Base-by-base conservation (phyloP, 306 rosid species). In the Medicago ruthenica region DNA sequence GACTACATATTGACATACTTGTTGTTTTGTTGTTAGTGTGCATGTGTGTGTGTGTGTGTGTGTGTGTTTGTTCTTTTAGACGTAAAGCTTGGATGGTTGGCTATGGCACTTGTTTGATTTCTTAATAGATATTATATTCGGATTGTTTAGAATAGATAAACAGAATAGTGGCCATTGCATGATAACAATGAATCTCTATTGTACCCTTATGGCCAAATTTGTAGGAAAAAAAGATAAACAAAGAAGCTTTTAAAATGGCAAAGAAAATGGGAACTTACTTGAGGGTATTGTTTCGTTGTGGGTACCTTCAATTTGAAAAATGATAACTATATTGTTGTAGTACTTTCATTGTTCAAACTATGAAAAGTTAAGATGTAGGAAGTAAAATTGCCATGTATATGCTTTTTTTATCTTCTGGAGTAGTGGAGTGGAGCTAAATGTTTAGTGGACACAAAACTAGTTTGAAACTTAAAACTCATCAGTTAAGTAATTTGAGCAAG, bases 51-150 rank as follows among this genome's bases (percentile, higher is more conserved):
- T 27, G 31, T 27, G n/a, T 24, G 2, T 24, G 31, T 27, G 4
- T 27, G 31, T 27, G 31, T 27, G 31, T 27, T 3, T 27, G 31
- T 27, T 27, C 31, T 27, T 27, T 27, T 27, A 27, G 31, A 27
- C 31, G 31, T 27, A 27, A 27, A 45, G 51, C 51, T 45, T 13
- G 71, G 18, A 34, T 48, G 71, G 21, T 72, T 41, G 51, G 73
- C 44, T 65, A 59, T 27, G 63, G 3, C 15, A 18, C 74, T 11
- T 75, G 55, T 53, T 76, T 60, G 69, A 51, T 76, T 71, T 76
- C 68, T 22, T 31, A 24, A 14, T 71, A 34, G 34, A 53, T 71
- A 48, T 60, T 76, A 66, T 53, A 44, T 48, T 57, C 12, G 75
- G 36, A 45, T 47, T 61, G 37, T 44, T 27, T 27, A 27, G 4